Evolutionary conservation across 768 basidiomycete genomes (phyloP).

Genomic region (Hydnum rufescens): DNA sequence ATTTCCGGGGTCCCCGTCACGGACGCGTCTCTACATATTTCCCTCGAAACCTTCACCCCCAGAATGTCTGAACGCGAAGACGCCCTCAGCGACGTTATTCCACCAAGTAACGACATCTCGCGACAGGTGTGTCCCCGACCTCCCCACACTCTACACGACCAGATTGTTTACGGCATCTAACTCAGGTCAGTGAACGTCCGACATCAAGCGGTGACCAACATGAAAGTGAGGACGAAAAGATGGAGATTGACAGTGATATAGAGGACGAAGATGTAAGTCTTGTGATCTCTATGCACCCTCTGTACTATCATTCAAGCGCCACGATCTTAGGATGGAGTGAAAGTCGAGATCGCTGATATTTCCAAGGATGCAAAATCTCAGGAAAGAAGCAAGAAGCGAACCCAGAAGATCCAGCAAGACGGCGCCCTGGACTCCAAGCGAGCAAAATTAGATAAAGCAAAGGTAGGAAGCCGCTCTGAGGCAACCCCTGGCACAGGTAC

Average conservation of each 20-base stretch:
- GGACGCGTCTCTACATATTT: too few species aligned
- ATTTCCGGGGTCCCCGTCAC: too few species aligned
- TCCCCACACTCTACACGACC: background rate
- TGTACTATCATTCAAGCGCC: background rate
- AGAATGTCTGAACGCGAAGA: slow-evolving; percentile 30
- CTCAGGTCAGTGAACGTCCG: background rate
- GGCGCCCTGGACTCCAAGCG: slow-evolving; percentile 48
- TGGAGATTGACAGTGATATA: slow-evolving; percentile 23
- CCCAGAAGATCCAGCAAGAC: slow-evolving; percentile 45
- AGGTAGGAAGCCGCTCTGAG: slow-evolving; percentile 26
- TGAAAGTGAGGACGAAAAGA: slow-evolving; percentile 32
- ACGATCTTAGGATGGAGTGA: slow-evolving; percentile 1
- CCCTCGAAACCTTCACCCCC: background rate
- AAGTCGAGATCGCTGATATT: too few species aligned
- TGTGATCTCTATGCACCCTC: background rate
- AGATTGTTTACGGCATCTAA: background rate
- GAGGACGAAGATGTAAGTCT: background rate
- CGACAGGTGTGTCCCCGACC: slow-evolving; percentile 38
- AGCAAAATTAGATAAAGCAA: slow-evolving; percentile 75
- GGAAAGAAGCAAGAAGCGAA: slow-evolving; percentile 28
- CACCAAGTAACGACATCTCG: slow-evolving; percentile 68
- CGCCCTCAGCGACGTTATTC: slow-evolving; percentile 76
- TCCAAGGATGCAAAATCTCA: slow-evolving; percentile 22
- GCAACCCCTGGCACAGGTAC: background rate
- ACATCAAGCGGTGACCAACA: slow-evolving; percentile 26